Conservation (phyloP, 169 alveolate genomes). For the Ophryocystis elektroscirrha region DNA sequence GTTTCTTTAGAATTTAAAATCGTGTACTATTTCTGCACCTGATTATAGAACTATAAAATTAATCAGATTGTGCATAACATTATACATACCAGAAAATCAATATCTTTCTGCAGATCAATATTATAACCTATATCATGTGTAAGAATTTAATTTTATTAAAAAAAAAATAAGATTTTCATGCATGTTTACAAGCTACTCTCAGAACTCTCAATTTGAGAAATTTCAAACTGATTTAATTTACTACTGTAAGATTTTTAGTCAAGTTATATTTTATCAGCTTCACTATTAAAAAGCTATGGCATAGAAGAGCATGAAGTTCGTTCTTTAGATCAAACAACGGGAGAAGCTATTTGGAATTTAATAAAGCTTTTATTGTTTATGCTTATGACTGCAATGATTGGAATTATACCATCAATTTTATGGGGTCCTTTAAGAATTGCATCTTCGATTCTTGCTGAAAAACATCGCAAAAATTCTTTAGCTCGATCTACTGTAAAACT, state of each 20-base stretch:
- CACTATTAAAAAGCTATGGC: not conserved
- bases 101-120: too few relatives aligned
- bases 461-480: not conserved
- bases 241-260: too few relatives aligned
- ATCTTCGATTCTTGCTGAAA: not conserved
- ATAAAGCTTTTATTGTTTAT: not conserved
- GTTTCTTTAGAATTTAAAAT: not conserved
- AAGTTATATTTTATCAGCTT: too few relatives aligned
- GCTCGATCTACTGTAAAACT: constrained; percentile 64
- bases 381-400: not conserved
- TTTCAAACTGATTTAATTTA: too few relatives aligned
- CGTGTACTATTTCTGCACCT: not conserved
- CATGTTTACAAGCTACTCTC: too few relatives aligned
- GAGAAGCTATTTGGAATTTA: not conserved
- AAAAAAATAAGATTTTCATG: too few relatives aligned
- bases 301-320: not conserved
- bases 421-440: not conserved
- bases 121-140: too few relatives aligned
- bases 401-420: not conserved
- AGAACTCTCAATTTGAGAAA: too few relatives aligned
- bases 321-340: not conserved
- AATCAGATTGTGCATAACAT: not conserved
- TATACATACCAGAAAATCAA: too few relatives aligned
- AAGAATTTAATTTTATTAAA: too few relatives aligned
- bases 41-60: not conserved